These are phyloP conservation scores for Bassia scoparia DNA, from an alignment of 148 eudicot genomes.

Conservation along the genomic window DNA sequence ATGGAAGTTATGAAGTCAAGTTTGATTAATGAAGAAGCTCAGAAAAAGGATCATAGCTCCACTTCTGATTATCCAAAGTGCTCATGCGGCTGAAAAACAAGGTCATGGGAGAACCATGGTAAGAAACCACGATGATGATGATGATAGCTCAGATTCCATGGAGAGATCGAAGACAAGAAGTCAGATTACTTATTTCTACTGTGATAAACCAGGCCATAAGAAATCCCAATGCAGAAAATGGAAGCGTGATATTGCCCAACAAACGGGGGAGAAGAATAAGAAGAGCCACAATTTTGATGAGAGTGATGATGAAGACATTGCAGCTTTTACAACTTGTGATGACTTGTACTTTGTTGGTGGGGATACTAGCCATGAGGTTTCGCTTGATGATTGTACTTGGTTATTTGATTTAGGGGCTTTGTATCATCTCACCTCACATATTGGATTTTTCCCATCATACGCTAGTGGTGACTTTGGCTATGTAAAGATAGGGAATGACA, in stretches of 20 bases:
- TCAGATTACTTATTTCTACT: too few relatives aligned
- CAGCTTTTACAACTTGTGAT: not conserved
- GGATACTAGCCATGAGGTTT: too few relatives aligned
- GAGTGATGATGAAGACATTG: not conserved
- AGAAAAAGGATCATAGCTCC: not conserved
- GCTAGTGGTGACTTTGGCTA: not conserved
- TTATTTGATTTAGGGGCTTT: not conserved
- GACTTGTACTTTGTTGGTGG: too few relatives aligned
- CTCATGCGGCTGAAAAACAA: not conserved
- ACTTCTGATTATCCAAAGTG: not conserved
- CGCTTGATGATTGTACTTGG: not conserved
- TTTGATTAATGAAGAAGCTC: too few relatives aligned
- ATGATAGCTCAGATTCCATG: not conserved
- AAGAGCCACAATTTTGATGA: not conserved
- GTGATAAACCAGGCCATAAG: too few relatives aligned
- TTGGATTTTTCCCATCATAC: not conserved
- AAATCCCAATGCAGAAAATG: too few relatives aligned
- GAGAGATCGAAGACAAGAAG: too few relatives aligned
- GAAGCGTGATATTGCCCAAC: not conserved
- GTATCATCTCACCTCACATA: not conserved
- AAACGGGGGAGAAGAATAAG: not conserved
- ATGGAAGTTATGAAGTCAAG: too few relatives aligned
- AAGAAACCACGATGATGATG: not conserved
- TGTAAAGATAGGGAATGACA: too few relatives aligned
- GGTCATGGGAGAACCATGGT: not conserved